Percentiles rank a stretch among this genome's conserved stretches.
Conservation (phyloP, 352 stramenopile species). For the Globisporangium irregulare region DNA sequence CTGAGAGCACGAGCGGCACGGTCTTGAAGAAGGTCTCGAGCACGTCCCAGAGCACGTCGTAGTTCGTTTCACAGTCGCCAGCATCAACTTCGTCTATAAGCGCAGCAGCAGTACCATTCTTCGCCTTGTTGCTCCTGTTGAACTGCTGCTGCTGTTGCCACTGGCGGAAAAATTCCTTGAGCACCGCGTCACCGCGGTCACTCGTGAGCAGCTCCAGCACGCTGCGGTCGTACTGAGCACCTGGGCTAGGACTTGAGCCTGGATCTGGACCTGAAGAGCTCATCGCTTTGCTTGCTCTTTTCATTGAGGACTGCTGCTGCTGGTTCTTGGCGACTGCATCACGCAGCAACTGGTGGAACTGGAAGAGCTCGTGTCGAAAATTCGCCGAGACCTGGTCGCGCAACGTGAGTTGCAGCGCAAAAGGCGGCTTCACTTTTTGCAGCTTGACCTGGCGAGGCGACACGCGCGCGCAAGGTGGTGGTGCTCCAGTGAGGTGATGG, state of each 20-base stretch:
- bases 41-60: conserved; percentile 46
- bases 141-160: conserved; percentile 31
- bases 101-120: not conserved
- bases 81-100: not conserved
- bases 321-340: conserved; percentile 29
- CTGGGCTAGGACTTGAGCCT: not conserved
- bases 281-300: conserved; percentile 1
- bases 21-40: conserved; percentile 66
- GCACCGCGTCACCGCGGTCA: conserved; percentile 56
- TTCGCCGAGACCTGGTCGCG: conserved; percentile 35
- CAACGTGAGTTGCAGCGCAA: conserved; percentile 18
- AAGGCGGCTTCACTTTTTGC: conserved; percentile 22
- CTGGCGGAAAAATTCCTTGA: conserved; percentile 60
- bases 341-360: conserved; percentile 62
- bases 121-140: not conserved
- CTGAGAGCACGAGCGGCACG: conserved; percentile 48
- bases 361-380: conserved; percentile 63
- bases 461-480: conserved; percentile 12
- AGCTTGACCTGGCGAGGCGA: conserved; percentile 34
- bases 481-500: not conserved
- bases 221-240: conserved; percentile 19
- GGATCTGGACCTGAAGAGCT: not conserved
- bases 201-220: conserved; percentile 63
- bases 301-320: conserved; percentile 1
- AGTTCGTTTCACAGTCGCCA: conserved; percentile 12